phyloP scores from a whole-genome alignment of 1,139 yeast species.

The Yamadazyma oceani region DNA sequence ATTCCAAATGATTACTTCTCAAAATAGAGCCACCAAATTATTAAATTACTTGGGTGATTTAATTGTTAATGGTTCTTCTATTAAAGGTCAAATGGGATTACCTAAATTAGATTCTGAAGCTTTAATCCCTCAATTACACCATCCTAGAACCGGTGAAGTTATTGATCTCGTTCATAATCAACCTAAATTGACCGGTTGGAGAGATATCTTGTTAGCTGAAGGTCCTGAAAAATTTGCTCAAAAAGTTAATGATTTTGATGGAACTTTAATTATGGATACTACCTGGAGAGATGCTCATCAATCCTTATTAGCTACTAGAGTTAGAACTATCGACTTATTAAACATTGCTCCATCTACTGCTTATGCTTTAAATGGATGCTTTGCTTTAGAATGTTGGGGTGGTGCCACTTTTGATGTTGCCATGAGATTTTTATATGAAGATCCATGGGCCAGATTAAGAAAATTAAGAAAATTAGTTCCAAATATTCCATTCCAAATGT shows the following conservation, averaged over 20 bases:
- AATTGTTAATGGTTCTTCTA: conserved; percentile 92
- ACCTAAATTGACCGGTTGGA: conserved; percentile 76
- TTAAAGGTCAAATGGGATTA: conserved; percentile 90
- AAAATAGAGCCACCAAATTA: conserved; percentile 94
- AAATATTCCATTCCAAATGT: conserved; percentile 98
- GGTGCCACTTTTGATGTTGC: conserved; percentile 99
- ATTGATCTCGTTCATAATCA: conserved; percentile 49
- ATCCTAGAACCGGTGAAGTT: conserved; percentile 51
- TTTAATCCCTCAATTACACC: conserved; percentile 68
- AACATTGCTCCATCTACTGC: conserved; percentile 95
- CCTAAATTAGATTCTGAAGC: conserved; percentile 83
- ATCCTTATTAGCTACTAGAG: conserved; percentile 95
- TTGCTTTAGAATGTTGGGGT: conserved; percentile 99
- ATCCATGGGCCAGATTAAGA: conserved; percentile 97
- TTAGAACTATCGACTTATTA: conserved; percentile 86
- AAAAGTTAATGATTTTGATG: conserved; percentile 79
- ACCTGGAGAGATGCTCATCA: conserved; percentile 99
- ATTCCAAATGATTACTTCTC: conserved; percentile 92
- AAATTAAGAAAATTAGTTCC: conserved; percentile 87
- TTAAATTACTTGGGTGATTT: conserved; percentile 87
- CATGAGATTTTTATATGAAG: conserved; percentile 97
- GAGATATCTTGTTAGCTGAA: conserved; percentile 75
- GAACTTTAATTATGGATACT: conserved; percentile 93
- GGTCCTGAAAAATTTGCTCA: conserved; percentile 91
- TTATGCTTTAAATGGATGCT: conserved; percentile 85